Percentiles rank a stretch among this genome's conserved stretches.
These are phyloP conservation scores for Coemansia sp. DNA, from an alignment of 192 early-diverging fungal species.

Conservation along the genomic window DNA sequence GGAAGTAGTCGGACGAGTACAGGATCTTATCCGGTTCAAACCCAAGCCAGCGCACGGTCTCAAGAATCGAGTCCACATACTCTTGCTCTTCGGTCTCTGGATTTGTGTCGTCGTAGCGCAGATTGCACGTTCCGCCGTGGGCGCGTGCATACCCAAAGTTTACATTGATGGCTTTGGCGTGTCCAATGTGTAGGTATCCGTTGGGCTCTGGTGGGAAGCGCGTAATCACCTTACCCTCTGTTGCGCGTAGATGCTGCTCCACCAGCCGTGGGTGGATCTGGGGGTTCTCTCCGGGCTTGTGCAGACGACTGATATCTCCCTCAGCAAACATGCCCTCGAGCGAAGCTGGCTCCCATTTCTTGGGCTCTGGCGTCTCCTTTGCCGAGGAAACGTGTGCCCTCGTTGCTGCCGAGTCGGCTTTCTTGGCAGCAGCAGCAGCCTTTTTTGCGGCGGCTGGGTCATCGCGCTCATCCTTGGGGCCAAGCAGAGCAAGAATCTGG, in stretches of 20 bases:
- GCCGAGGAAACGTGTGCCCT: conserved; percentile 14
- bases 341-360: conserved; percentile 43
- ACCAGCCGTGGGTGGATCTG: conserved; percentile 93
- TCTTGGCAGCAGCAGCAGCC: conserved; percentile 22
- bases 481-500: conserved; percentile 79
- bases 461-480: conserved; percentile 98
- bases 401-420: conserved; percentile 16
- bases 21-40: conserved; percentile 89
- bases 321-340: conserved; percentile 77
- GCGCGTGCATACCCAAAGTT: conserved; percentile 98
- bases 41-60: conserved; percentile 94
- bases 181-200: conserved; percentile 98
- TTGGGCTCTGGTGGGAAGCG: conserved; percentile 99
- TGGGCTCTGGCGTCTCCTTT: conserved; percentile 17
- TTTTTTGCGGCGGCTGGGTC: conserved; percentile 56
- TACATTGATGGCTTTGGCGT: conserved; percentile 99
- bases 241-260: conserved; percentile 85
- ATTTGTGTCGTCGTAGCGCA: conserved; percentile 89
- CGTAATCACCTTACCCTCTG: conserved; percentile 89
- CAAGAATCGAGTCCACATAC: conserved; percentile 94
- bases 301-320: conserved; percentile 88
- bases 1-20: conserved; percentile 98
- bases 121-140: conserved; percentile 86
- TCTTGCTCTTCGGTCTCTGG: conserved; percentile 92
- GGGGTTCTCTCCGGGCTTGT: conserved; percentile 94